Conservation (phyloP, 257 asterid species). For the Fraxinus cuspidata region DNA sequence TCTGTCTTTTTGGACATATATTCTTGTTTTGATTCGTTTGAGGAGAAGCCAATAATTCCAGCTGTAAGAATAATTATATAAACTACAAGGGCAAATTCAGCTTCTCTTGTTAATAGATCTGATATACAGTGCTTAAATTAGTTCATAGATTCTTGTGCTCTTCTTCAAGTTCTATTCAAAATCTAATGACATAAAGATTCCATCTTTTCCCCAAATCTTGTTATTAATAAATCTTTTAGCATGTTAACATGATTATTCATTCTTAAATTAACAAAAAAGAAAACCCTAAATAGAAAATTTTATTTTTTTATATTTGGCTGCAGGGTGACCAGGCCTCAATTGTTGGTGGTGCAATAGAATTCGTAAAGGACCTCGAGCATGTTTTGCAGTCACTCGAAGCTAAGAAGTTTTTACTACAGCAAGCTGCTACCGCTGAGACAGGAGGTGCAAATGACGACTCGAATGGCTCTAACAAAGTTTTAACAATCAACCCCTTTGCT, state of each 20-base stretch:
- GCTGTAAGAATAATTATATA: constrained; percentile 10
- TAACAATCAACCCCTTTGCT: constrained; percentile 49
- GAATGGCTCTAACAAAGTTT: background rate
- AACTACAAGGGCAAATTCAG: constrained; percentile 6
- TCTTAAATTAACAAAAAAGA: background rate
- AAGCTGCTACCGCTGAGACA: constrained; percentile 7
- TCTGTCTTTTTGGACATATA: constrained; percentile 39
- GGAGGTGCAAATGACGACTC: background rate
- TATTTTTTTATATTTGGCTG: background rate
- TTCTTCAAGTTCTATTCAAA: constrained; percentile 27
- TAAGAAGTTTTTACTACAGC: constrained; percentile 46
- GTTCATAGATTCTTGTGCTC: constrained; percentile 22
- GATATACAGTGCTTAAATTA: constrained; percentile 2
- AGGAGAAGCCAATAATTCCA: constrained; percentile 36
- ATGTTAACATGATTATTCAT: background rate
- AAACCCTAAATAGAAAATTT: background rate
- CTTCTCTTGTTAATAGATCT: constrained; percentile 3
- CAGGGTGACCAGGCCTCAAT: constrained; percentile 98
- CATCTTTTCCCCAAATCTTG: constrained; percentile 29
- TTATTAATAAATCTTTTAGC: constrained; percentile 22
- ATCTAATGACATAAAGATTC: constrained; percentile 32
- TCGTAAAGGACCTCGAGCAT: constrained; percentile 93
- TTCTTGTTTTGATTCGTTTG: constrained; percentile 42
- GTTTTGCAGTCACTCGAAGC: constrained; percentile 84
- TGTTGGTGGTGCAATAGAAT: constrained; percentile 95